Evolutionary conservation across 2,329 filamentous ascomycete genomes (phyloP).

Genomic region (Chrysoporthe austroafricana): DNA sequence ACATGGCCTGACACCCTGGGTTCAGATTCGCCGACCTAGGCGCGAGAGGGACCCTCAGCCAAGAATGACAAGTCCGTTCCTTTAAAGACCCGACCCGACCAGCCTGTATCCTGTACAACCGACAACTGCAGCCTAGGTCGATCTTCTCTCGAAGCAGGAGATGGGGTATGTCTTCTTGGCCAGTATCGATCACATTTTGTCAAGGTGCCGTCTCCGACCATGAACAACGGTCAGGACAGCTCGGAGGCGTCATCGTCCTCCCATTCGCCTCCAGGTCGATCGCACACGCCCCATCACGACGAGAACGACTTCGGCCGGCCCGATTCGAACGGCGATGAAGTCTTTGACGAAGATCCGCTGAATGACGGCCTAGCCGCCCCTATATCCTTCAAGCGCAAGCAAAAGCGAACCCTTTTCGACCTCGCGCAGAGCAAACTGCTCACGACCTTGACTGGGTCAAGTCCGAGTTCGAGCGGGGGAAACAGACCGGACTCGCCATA

Average conservation of each 20-base stretch:
- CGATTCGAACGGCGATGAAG: constrained; percentile 38
- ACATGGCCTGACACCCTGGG: too few species aligned
- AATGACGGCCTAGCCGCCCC: constrained; percentile 52
- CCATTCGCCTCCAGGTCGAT: constrained; percentile 38
- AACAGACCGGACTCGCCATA: constrained; percentile 5
- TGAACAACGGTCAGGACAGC: constrained; percentile 29
- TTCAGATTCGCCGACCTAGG: background rate
- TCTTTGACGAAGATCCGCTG: constrained; percentile 62
- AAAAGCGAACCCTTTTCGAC: constrained; percentile 49
- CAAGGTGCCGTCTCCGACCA: constrained; percentile 25
- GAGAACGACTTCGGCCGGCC: constrained; percentile 44
- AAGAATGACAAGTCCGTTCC: background rate
- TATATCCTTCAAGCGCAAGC: constrained; percentile 74
- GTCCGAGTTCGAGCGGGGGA: constrained; percentile 16
- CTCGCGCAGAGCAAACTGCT: constrained; percentile 53
- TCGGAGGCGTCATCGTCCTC: constrained; percentile 36
- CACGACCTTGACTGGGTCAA: constrained; percentile 48
- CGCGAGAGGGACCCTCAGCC: background rate
- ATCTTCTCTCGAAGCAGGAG: constrained; percentile 20
- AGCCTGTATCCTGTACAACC: background rate
- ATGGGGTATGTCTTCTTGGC: constrained; percentile 22
- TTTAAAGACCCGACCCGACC: background rate
- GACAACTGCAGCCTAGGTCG: constrained; percentile 13
- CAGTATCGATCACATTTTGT: constrained; percentile 17
- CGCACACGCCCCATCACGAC: constrained; percentile 46